Percentiles rank a stretch among this genome's conserved stretches.
Evolutionary conservation across 345 rosid species (phyloP).

Genomic region (Citrus unshiu): DNA sequence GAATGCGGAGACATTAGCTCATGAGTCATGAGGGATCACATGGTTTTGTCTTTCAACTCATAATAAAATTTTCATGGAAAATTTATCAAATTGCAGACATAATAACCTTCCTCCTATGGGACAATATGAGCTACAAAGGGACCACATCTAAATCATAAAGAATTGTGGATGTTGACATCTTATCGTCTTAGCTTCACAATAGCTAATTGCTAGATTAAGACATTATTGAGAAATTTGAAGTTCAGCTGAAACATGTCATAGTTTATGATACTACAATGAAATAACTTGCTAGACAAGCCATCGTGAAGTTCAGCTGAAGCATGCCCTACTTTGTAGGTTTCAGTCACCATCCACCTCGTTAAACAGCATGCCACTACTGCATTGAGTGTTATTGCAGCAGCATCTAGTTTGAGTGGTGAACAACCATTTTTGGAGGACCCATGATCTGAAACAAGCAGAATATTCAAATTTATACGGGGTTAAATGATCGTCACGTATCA

Average conservation of each 20-base stretch:
- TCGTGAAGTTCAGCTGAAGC: background rate
- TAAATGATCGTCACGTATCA: background rate
- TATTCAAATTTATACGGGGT: background rate
- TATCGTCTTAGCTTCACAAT: no score
- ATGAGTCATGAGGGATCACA: constrained; percentile 14
- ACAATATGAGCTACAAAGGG: background rate
- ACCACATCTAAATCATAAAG: no score
- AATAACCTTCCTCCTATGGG: background rate
- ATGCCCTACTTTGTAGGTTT: no score
- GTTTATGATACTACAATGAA: background rate
- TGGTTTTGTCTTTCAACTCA: constrained; percentile 23
- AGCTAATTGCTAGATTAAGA: no score
- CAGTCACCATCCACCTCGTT: background rate
- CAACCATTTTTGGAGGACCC: background rate
- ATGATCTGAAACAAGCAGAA: background rate
- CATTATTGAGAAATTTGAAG: no score
- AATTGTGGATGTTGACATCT: no score
- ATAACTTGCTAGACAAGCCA: background rate
- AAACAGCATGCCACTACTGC: background rate
- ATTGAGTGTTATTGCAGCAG: background rate
- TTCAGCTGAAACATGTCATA: no score
- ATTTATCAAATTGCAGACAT: background rate
- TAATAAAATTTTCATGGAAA: background rate
- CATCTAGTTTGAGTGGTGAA: background rate
- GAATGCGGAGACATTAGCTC: background rate